Percentiles rank a stretch among this genome's conserved stretches.
These are phyloP conservation scores for Colletotrichum cuscutae DNA, from an alignment of 2,329 filamentous ascomycete genomes.

Conservation along the genomic window DNA sequence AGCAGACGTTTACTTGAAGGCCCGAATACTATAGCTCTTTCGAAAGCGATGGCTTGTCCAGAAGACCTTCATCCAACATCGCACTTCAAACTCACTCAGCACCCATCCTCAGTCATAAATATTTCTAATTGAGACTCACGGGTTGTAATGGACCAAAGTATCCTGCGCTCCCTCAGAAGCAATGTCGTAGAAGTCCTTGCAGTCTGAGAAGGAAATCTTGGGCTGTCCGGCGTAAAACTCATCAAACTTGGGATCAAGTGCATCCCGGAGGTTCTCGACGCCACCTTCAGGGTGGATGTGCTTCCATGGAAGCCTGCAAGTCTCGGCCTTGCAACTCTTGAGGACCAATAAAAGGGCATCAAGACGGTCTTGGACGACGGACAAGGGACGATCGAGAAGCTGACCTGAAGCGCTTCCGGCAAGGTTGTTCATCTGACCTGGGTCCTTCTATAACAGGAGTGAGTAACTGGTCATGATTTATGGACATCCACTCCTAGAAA, in stretches of 20 bases:
- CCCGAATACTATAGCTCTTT: not conserved
- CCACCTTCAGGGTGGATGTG: constrained; percentile 63
- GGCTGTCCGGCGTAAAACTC: constrained; percentile 61
- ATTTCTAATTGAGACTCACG: not conserved
- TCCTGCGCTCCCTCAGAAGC: constrained; percentile 64
- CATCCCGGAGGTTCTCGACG: constrained; percentile 62
- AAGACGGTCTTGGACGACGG: constrained; percentile 59
- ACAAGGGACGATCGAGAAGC: constrained; percentile 46
- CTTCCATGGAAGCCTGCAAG: constrained; percentile 67
- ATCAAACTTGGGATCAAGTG: constrained; percentile 59
- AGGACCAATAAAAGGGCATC: constrained; percentile 69
- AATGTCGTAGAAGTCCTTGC: constrained; percentile 66
- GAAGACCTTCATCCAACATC: not conserved
- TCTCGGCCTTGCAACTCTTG: constrained; percentile 67
- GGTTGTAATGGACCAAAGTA: constrained; percentile 13
- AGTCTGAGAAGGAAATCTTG: constrained; percentile 62
- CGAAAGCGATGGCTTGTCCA: not conserved
- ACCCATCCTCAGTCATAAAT: not conserved
- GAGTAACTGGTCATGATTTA: not conserved
- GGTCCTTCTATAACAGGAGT: constrained; percentile 54
- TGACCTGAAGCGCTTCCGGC: constrained; percentile 11
- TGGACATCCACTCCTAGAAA: not conserved
- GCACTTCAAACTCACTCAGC: not conserved
- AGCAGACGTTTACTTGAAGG: not conserved
- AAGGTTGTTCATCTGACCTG: constrained; percentile 61